Evolutionary conservation across 805 yeast genomes (phyloP), one percentile per base, ranked within the genome.

Genomic region (Candida quercuum): DNA sequence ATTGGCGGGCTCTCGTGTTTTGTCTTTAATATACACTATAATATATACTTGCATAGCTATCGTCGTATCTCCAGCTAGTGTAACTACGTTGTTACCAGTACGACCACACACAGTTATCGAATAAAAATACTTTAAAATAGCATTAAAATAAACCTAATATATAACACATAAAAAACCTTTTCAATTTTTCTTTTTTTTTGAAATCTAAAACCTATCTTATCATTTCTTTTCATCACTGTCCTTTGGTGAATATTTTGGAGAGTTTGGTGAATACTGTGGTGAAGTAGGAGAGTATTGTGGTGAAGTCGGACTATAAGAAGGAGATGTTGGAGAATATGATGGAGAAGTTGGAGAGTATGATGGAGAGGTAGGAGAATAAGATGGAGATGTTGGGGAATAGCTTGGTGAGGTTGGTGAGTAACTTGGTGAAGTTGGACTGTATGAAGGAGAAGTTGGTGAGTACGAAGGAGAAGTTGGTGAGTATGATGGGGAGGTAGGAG

Each of bases 391-490:
- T 37, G 80, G 80, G 1, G 69, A 59, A 46, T 72, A 72, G 3
- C 60, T 45, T 48, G 86, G 85, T 2, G 80, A 72, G 1, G 83
- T 77, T 29, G 88, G 88, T 9, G 74, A 64, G 56, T 81, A 82
- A 3, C 70, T 52, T 48, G 72, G 72, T 1, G 72, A 66, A 0
- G 72, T 68, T 40, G 82, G 81, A 0, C 71, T 61, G 52, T 76
- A 76, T 3, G 61, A 46, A 48, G 93, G 91, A 6, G 86, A 77
- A 1, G 93, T 86, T 37, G 96, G 96, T 2, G 83, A 71, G 61
- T 87, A 88, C 2, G 51, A 61, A 54, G 76, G 89, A 2, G 81
- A 74, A 3, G 85, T 77, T 35, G 86, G 87, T 0, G 76, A 66
- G 60, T 81, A 83, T 13, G 68, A 52, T 49, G 94, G 93, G 0